A percentile compares a stretch with the other conserved stretches of the same genome.
These are phyloP conservation scores for Wickerhamomyces strasburgensis DNA, from an alignment of 805 yeast species.

Conservation along the genomic window DNA sequence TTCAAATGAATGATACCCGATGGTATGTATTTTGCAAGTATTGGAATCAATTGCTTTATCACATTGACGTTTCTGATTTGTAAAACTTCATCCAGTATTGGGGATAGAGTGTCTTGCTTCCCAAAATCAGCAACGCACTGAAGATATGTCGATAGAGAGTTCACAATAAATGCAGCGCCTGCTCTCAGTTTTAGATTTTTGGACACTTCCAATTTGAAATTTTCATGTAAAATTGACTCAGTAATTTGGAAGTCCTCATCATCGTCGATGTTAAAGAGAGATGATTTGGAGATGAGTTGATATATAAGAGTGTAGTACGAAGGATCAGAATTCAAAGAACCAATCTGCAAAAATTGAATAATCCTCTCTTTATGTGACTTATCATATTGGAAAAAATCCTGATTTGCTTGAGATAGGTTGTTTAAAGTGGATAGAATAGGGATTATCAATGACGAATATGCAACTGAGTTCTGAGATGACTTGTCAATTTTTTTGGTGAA, in stretches of 20 bases:
- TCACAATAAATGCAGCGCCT: constrained; percentile 27
- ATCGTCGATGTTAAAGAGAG: constrained; percentile 6
- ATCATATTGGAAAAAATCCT: constrained; percentile 50
- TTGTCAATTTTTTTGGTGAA: constrained; percentile 25
- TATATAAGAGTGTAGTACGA: constrained; percentile 37
- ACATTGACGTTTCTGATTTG: constrained; percentile 11
- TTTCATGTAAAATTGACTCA: constrained; percentile 26
- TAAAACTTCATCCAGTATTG: constrained; percentile 17
- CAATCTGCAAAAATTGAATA: constrained; percentile 42
- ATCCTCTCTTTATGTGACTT: constrained; percentile 44
- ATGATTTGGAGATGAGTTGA: constrained; percentile 17
- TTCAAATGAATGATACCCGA: constrained; percentile 11
- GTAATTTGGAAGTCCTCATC: constrained; percentile 23
- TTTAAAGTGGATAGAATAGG: constrained; percentile 46
- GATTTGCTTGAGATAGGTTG: constrained; percentile 39
- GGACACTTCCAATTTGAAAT: constrained; percentile 24
- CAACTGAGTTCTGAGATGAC: constrained; percentile 30
- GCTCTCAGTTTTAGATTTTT: constrained; percentile 28
- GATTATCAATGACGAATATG: constrained; percentile 42
- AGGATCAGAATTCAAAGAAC: constrained; percentile 50
- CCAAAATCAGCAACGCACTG: constrained; percentile 13
- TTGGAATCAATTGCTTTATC: constrained; percentile 16
- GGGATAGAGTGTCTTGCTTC: not conserved
- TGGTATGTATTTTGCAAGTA: constrained; percentile 18
- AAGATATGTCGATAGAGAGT: constrained; percentile 28